phyloP scores from a whole-genome alignment of 331 rosid species.

The Quercus tomentella region DNA sequence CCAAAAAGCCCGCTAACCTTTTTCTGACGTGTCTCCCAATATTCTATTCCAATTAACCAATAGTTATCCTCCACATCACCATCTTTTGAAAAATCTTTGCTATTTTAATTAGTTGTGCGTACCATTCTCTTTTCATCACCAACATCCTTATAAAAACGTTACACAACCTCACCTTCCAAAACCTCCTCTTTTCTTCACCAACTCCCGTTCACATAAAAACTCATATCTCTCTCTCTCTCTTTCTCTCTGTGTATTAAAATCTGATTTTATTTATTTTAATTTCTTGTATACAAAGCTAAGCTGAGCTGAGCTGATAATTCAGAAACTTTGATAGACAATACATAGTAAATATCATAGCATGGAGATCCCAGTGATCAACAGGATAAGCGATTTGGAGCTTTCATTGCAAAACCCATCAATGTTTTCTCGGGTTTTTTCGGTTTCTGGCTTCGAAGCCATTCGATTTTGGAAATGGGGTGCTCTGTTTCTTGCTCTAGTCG shows the following conservation, averaged over 20 bases:
- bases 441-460: conserved; percentile 32
- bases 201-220: not conserved
- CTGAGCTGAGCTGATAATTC: not conserved
- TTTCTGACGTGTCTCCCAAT: conserved; percentile 25
- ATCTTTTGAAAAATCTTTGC: no score
- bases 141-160: conserved; percentile 1
- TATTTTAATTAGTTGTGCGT: not conserved
- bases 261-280: not conserved
- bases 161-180: not conserved
- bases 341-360: conserved; percentile 15
- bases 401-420: conserved; percentile 45
- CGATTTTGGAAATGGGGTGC: conserved; percentile 86
- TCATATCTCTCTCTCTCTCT: not conserved
- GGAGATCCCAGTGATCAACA: conserved; percentile 74
- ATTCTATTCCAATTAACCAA: not conserved
- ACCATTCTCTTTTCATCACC: no score
- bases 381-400: conserved; percentile 44
- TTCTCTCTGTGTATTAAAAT: not conserved
- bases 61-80: conserved; percentile 19
- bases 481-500: conserved; percentile 58
- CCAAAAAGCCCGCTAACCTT: not conserved
- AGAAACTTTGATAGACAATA: no score
- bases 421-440: conserved; percentile 30
- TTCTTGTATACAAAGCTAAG: no score
- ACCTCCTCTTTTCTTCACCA: not conserved